A percentile compares a stretch with the other conserved stretches of the same genome.
Evolutionary conservation across 257 asterid genomes (phyloP).

Genomic region (Euphrasia confusa): DNA sequence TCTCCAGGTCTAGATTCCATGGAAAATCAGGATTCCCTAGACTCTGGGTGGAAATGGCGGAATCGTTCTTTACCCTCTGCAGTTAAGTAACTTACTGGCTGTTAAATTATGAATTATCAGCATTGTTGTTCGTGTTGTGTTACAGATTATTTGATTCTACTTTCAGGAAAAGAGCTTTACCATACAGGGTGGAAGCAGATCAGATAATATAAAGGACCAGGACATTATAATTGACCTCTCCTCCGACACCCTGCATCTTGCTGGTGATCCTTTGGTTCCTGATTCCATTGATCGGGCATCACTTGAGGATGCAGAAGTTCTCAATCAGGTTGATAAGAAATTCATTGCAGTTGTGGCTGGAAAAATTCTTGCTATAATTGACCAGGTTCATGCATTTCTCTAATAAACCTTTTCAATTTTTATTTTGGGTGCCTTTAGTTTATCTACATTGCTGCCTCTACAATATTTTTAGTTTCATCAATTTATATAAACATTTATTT

Average conservation of each 20-base stretch:
- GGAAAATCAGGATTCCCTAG: slow-evolving; percentile 35
- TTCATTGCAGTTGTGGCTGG: slow-evolving; percentile 85
- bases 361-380: slow-evolving; percentile 68
- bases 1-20: slow-evolving; percentile 41
- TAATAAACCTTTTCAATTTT: slow-evolving; percentile 9
- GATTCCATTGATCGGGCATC: slow-evolving; percentile 63
- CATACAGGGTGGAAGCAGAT: slow-evolving; percentile 37
- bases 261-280: slow-evolving; percentile 67
- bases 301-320: slow-evolving; percentile 77
- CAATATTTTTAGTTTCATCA: slow-evolving; percentile 13
- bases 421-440: slow-evolving; percentile 6
- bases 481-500: slow-evolving; percentile 1
- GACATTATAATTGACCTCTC: slow-evolving; percentile 61
- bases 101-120: slow-evolving; percentile 26
- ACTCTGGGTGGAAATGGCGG: slow-evolving; percentile 53
- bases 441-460: slow-evolving; percentile 15
- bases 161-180: slow-evolving; percentile 24
- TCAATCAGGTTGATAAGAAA: slow-evolving; percentile 90
- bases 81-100: slow-evolving; percentile 39
- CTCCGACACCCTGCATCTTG: slow-evolving; percentile 57
- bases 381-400: slow-evolving; percentile 60
- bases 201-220: slow-evolving; percentile 31
- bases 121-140: slow-evolving; percentile 9
- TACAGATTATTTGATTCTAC: slow-evolving; percentile 19
- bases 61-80: slow-evolving; percentile 30